Evolutionary conservation across 768 basidiomycete species (phyloP).

Genomic region (Macrolepiota fuliginosa): DNA sequence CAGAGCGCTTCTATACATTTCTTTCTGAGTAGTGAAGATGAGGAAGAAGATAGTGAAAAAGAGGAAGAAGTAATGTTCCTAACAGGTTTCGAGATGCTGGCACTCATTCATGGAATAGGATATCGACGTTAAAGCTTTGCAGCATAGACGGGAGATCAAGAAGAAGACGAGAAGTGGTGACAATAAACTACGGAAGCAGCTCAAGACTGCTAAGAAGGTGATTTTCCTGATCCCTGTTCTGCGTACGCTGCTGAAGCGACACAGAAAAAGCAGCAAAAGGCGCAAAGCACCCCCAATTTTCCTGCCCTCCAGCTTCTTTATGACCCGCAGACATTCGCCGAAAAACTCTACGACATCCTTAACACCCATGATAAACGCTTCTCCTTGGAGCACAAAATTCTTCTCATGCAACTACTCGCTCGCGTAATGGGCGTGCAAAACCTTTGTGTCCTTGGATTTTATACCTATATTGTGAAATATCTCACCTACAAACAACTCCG

Average conservation of each 20-base stretch:
- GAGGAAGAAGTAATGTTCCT: slow-evolving; percentile 52
- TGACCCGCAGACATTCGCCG: slow-evolving; percentile 94
- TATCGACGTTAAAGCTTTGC: slow-evolving; percentile 68
- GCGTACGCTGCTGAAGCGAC: background rate
- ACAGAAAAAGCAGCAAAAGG: slow-evolving; percentile 35
- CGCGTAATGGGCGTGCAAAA: slow-evolving; percentile 93
- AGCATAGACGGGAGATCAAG: slow-evolving; percentile 89
- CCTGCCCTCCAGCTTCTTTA: slow-evolving; percentile 89
- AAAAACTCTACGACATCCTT: slow-evolving; percentile 86
- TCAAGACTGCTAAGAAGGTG: slow-evolving; percentile 78
- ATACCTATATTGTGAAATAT: slow-evolving; percentile 95
- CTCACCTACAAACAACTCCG: slow-evolving; percentile 89
- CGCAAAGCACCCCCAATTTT: slow-evolving; percentile 60
- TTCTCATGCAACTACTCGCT: slow-evolving; percentile 94
- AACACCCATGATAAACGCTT: slow-evolving; percentile 90
- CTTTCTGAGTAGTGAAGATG: slow-evolving; percentile 89
- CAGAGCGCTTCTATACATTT: slow-evolving; percentile 94
- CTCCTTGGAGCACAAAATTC: slow-evolving; percentile 94
- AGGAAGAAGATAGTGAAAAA: slow-evolving; percentile 68
- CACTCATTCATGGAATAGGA: slow-evolving; percentile 34
- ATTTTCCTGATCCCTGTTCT: slow-evolving; percentile 5
- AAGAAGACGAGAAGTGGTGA: slow-evolving; percentile 87
- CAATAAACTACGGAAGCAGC: slow-evolving; percentile 71
- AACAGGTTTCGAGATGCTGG: background rate
- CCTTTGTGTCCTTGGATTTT: slow-evolving; percentile 90